Base-by-base conservation (phyloP, 805 yeast genomes). In the Candida krabiensis region DNA sequence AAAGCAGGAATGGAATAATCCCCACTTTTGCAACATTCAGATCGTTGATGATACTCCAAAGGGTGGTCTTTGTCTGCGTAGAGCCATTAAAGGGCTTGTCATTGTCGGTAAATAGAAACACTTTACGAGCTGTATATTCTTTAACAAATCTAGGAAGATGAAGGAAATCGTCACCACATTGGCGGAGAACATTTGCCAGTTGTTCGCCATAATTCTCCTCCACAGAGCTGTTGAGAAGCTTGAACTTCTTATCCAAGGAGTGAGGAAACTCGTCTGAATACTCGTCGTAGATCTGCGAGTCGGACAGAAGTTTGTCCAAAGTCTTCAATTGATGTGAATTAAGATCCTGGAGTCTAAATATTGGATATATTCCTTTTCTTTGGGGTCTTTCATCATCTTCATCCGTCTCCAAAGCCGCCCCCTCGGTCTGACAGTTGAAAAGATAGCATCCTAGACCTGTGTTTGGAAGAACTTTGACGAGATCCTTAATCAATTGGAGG, bases 381-480 rank as follows among this genome's bases (percentile, higher is more conserved):
- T 28, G 30, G 21, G 16, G 23, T 21, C 13, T 19, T 13, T 23
- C 18, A 15, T 19, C 28, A 24, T 17, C 30, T 4, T 30, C 52
- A 37, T 30, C 38, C 26, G 19, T 7, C 9, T 33, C 32, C 25
- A 19, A 37, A 37, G 65, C 27, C 26, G 19, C 6, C 9, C 30
- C 32, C 25, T 23, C 38, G 37, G 65, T 28, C 35, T 46, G 51
- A 58, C 75, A 74, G 53, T 75, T 78, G 61, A 75, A 78, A 12
- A 84, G 55, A 51, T 80, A 76, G 32, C 89, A 75, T 0, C 96
- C 97, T 18, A 87, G 66, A 0, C 87, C 90, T 1, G 91, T 83
- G 30, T 70, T 67, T 1, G 89, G 86, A 26, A 77, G 61, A 0
- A 83, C 70, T 23, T 84, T 77, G 2, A 84, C 77, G 40, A 86